Conservation (phyloP, 768 basidiomycete species). For the Rhodocollybia butyracea region DNA sequence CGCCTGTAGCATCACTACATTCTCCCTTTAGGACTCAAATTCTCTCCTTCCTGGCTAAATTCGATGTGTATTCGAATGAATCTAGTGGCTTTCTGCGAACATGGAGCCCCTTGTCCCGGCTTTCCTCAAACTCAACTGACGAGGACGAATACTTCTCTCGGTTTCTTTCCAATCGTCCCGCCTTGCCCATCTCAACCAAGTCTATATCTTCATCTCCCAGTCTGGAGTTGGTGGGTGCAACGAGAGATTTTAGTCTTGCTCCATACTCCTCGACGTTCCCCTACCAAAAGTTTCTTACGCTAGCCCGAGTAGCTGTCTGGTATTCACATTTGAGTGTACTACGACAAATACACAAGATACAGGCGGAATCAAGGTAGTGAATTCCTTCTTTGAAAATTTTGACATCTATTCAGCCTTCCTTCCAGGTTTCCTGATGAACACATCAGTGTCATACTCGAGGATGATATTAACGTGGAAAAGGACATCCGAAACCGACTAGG, state of each 20-base stretch:
- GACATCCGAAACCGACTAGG: conserved; percentile 6
- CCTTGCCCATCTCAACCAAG: neutral
- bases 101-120: neutral
- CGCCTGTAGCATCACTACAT: neutral
- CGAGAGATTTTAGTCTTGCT: conserved; percentile 3
- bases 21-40: neutral
- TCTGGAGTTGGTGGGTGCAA: neutral
- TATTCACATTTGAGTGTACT: conserved; percentile 4
- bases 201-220: neutral
- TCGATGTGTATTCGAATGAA: neutral
- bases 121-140: neutral
- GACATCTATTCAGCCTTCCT: neutral
- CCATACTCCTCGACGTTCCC: neutral
- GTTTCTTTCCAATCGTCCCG: neutral
- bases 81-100: neutral
- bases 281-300: neutral
- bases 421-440: neutral
- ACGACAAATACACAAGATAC: neutral
- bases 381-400: neutral
- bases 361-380: neutral
- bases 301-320: conserved; percentile 4
- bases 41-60: neutral
- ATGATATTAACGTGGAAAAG: conserved; percentile 8
- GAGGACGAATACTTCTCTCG: neutral
- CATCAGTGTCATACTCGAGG: conserved; percentile 7